Conservation (phyloP, 768 basidiomycete species). For the Exidia glandulosa region DNA sequence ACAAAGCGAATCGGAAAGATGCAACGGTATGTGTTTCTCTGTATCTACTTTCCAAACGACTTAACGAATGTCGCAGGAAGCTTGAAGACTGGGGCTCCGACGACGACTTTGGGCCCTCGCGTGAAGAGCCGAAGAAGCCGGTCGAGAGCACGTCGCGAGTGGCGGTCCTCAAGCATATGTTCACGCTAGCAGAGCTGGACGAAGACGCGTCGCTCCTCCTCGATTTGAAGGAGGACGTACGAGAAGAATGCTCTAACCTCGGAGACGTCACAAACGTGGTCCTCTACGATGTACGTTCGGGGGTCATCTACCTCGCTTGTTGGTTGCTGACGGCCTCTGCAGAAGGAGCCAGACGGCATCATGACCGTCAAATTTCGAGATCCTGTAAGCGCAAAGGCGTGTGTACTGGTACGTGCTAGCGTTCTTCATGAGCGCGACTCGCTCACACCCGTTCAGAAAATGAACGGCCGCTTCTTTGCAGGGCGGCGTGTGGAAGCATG, state of each 20-base stretch:
- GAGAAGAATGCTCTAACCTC: slow-evolving; percentile 80
- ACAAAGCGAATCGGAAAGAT: slow-evolving; percentile 71
- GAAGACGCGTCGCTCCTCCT: slow-evolving; percentile 76
- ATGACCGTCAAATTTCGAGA: slow-evolving; percentile 97
- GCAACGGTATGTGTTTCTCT: slow-evolving; percentile 52
- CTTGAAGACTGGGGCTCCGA: slow-evolving; percentile 90
- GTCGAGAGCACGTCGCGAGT: slow-evolving; percentile 46
- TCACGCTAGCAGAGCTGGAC: slow-evolving; percentile 73
- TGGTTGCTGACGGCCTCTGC: slow-evolving; percentile 3
- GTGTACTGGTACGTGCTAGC: slow-evolving; percentile 61
- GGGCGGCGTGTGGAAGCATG: slow-evolving; percentile 74
- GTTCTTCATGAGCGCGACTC: background rate
- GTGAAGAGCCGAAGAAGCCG: slow-evolving; percentile 24
- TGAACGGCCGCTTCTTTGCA: slow-evolving; percentile 87
- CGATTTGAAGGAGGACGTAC: slow-evolving; percentile 92
- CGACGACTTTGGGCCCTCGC: slow-evolving; percentile 75
- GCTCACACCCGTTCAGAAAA: slow-evolving; percentile 47
- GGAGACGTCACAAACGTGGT: slow-evolving; percentile 95
- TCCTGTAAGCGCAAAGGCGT: slow-evolving; percentile 82
- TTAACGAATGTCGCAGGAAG: slow-evolving; percentile 44
- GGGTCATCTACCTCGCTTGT: background rate
- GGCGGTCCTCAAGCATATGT: slow-evolving; percentile 94
- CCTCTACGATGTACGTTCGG: slow-evolving; percentile 77
- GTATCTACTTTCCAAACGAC: no score
- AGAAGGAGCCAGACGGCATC: slow-evolving; percentile 88